These are phyloP conservation scores for Collybiopsis confluens DNA, from an alignment of 768 basidiomycete species.

Conservation along the genomic window DNA sequence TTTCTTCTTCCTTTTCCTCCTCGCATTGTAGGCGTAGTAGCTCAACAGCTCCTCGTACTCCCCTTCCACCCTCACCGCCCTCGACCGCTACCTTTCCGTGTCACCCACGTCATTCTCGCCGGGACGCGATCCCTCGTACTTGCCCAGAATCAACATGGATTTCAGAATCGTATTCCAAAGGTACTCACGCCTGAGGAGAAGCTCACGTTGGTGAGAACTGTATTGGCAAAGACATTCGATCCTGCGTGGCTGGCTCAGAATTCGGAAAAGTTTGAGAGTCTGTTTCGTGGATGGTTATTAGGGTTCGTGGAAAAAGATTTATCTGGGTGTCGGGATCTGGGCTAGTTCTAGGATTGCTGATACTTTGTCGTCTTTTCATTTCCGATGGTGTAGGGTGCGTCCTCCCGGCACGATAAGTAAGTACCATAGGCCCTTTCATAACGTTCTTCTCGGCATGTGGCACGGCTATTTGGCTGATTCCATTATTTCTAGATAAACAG, in stretches of 20 bases:
- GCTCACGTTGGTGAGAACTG: background rate
- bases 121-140: constrained; percentile 14
- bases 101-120: constrained; percentile 21
- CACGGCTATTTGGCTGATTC: too few relatives aligned
- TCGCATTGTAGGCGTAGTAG: constrained; percentile 16
- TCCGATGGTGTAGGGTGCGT: background rate
- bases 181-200: background rate
- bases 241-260: constrained; percentile 1
- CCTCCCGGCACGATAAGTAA: constrained; percentile 5
- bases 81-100: constrained; percentile 17
- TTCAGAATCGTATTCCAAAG: background rate
- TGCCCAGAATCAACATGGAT: background rate
- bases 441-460: too few relatives aligned
- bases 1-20: background rate
- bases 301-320: background rate
- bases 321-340: background rate
- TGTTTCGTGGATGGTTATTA: background rate
- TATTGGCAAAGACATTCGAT: background rate
- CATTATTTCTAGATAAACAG: constrained; percentile 11
- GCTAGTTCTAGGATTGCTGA: too few relatives aligned
- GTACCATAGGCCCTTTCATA: background rate
- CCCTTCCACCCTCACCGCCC: constrained; percentile 20
- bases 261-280: background rate
- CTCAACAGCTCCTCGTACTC: constrained; percentile 23
- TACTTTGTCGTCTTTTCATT: too few relatives aligned